Evolutionary conservation across 192 early-diverging fungal species (phyloP).

Genomic region (Thamnidium elegans): DNA sequence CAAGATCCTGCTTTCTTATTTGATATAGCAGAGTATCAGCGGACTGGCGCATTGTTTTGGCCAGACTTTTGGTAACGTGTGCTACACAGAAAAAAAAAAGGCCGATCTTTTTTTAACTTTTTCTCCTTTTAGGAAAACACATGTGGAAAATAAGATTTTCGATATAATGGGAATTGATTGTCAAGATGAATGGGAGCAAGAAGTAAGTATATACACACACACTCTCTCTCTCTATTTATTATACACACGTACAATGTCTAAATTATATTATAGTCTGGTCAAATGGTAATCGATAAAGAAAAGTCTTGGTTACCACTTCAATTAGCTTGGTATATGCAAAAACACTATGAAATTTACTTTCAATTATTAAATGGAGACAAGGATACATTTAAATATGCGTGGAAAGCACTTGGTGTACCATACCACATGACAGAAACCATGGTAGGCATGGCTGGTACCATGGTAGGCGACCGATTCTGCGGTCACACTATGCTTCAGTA

Average conservation of each 20-base stretch:
- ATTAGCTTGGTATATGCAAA: conserved; percentile 36
- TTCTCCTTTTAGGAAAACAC: conserved; percentile 34
- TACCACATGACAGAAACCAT: conserved; percentile 26
- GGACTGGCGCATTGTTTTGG: conserved; percentile 47
- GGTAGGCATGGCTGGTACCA: conserved; percentile 32
- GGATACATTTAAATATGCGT: conserved; percentile 39
- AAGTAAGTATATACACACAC: conserved; percentile 16
- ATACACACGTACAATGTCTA: neutral
- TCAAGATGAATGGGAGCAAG: conserved; percentile 41
- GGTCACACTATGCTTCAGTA: conserved; percentile 38
- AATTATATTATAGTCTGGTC: conserved; percentile 23
- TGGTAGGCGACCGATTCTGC: conserved; percentile 29
- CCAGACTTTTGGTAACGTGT: conserved; percentile 41
- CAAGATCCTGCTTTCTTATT: conserved; percentile 44
- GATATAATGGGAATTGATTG: conserved; percentile 33
- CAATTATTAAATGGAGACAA: conserved; percentile 41
- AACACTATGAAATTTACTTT: conserved; percentile 31
- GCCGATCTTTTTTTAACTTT: neutral
- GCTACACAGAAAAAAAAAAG: neutral
- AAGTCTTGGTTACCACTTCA: conserved; percentile 34
- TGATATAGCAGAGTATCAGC: conserved; percentile 30
- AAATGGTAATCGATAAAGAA: conserved; percentile 34
- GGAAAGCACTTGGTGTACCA: conserved; percentile 25
- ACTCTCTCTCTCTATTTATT: too few relatives aligned
- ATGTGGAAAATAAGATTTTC: conserved; percentile 38